Conservation (phyloP, 805 yeast genomes). For the Clavispora phyllophila region DNA sequence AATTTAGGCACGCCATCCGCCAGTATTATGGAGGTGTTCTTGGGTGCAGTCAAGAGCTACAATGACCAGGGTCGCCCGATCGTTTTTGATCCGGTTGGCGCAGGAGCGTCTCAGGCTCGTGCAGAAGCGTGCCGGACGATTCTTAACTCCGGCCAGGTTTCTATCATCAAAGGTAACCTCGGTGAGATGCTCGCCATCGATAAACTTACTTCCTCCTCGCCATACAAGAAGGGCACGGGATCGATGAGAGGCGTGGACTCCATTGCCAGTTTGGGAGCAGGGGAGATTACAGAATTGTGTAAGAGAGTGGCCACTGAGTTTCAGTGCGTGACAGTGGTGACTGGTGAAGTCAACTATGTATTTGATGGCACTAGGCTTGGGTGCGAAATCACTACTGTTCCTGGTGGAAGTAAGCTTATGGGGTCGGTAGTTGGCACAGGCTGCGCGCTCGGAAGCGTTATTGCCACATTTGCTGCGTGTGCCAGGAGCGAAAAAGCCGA, state of each 20-base stretch:
- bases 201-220: constrained; percentile 21
- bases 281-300: constrained; percentile 36
- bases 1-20: constrained; percentile 73
- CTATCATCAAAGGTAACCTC: constrained; percentile 78
- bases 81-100: constrained; percentile 90
- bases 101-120: constrained; percentile 71
- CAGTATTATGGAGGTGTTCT: constrained; percentile 36
- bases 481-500: constrained; percentile 12
- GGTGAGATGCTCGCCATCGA: constrained; percentile 74
- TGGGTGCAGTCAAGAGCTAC: constrained; percentile 53
- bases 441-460: constrained; percentile 71
- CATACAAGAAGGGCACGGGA: background rate
- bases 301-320: constrained; percentile 44
- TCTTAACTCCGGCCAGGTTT: constrained; percentile 51
- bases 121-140: constrained; percentile 42
- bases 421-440: constrained; percentile 77
- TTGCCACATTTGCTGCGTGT: constrained; percentile 52
- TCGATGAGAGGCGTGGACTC: constrained; percentile 74
- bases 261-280: constrained; percentile 17
- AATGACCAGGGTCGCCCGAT: constrained; percentile 54
- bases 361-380: constrained; percentile 10
- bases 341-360: constrained; percentile 46
- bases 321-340: constrained; percentile 61
- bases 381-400: constrained; percentile 23
- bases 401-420: constrained; percentile 62